Base-by-base conservation (phyloP, 2,329 filamentous ascomycete genomes). In the Drechslerella dactyloides region DNA sequence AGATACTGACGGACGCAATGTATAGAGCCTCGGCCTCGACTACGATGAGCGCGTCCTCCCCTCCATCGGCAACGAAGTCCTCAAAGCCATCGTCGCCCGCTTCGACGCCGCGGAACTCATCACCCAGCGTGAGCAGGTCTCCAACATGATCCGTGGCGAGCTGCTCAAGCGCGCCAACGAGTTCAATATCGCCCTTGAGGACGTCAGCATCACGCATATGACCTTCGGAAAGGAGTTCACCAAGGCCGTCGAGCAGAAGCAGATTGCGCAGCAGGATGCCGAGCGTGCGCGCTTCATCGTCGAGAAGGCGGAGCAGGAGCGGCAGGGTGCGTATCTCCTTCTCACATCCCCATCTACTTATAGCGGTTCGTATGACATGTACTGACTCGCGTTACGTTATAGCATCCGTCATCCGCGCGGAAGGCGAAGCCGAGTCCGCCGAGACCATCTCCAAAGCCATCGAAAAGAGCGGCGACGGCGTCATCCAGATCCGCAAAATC, bases 191-290 rank as follows among this genome's bases (percentile, higher is more conserved):
- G 91, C 92, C 27, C 90, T 99, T 60, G 94, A 99, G 82, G 94
- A 99, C 79, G 94, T 99, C 72, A 96, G 91, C 79, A 99, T 99
- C 82, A 99, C 94, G 73, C 94, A 99, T 85, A 99, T 99, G 94
- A 99, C 94, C 59, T 99, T 99, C 80, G 94, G 94, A 77, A 93
- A 93, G 81, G 94, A 99, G 82, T 99, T 99, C 85, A 99, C 94
- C 73, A 90, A 91, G 81, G 94, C 94, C 75, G 94, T 99, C 78
- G 94, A 99, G 84, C 94, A 99, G 87, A 99, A 99, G 88, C 94
- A 99, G 85, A 99, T 99, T 81, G 94, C 94, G 63, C 94, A 99
- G 83, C 94, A 99, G 82, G 94, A 99, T 79, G 94, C 94, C 74
- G 94, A 99, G 85, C 87, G 94, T 75, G 94, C 94, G 54, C 87